Evolutionary conservation across 164 flowering plant genomes (phyloP), one percentile per base, ranked within the genome.

Genomic region (Aristolochia contorta): DNA sequence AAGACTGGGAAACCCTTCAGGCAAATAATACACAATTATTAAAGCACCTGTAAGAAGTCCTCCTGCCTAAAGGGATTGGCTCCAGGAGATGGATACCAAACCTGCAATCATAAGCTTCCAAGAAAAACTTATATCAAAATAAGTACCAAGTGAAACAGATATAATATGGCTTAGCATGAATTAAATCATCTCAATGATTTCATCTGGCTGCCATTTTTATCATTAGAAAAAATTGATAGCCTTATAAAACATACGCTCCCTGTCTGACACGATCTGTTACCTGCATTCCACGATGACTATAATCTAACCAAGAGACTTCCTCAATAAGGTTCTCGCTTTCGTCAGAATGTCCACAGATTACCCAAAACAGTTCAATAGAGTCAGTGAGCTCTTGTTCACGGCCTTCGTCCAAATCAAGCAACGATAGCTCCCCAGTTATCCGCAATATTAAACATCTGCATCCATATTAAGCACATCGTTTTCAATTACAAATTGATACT

Each of bases 201-300:
- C 43, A 10, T 3, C 5, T 37, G 43, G 12, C 43, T 37, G 12
- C 7, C 43, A 37, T 37, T 37, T 37, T 37, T 37, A 3, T 37
- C 43, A 8, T 1, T 10, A 37, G 4, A 52, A 52, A 27, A 30
- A 5, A 61, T 50, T 55, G 46, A 16, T 3, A 47, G 7, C 2
- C 20, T 4, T 14, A 6, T 16, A 60, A 66, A 55, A 19, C 13
- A 32, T 6, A 56, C 27, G 45, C 8, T 8, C 19, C 58, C 62
- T 21, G 37, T 30, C 54, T 54, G 43, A 60, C 47, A 68, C 30
- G 30, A 62, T 51, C 37, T 16, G 24, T 82, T 79, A 90, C 99
- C 99, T 90, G 99, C 99, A 93, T 90, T 67, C 99, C 99, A 64
- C 94, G 74, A 64, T 84, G 84, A 50, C 96, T 96, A 76, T 93